A percentile compares a stretch with the other conserved stretches of the same genome.
Evolutionary conservation across 2,329 filamentous ascomycete species (phyloP).

Genomic region (Colletotrichum euphorbiae): DNA sequence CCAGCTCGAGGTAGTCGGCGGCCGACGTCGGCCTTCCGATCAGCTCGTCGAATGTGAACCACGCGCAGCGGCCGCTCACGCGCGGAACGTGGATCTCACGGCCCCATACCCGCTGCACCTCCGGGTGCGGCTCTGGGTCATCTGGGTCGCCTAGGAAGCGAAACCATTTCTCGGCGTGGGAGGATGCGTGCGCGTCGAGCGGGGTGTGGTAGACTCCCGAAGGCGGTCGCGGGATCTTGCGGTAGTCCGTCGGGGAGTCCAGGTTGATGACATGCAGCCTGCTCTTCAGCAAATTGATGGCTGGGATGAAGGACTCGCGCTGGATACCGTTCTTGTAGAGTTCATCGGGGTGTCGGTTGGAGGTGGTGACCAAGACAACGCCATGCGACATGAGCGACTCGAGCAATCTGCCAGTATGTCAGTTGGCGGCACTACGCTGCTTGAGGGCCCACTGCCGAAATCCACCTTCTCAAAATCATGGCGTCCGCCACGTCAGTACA

Average conservation of each 20-base stretch:
- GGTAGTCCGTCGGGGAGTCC: constrained; percentile 95
- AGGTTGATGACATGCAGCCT: constrained; percentile 92
- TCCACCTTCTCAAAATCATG: constrained; percentile 88
- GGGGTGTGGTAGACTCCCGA: constrained; percentile 95
- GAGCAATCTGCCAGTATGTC: constrained; percentile 68
- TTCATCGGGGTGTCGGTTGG: constrained; percentile 95
- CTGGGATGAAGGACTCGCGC: constrained; percentile 92
- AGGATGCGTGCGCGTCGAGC: constrained; percentile 79
- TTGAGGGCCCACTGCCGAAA: background rate
- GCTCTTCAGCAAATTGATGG: constrained; percentile 89
- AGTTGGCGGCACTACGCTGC: background rate
- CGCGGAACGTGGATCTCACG: constrained; percentile 87
- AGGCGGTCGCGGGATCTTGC: constrained; percentile 92
- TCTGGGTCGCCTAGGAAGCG: constrained; percentile 89
- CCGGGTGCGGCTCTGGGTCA: constrained; percentile 78
- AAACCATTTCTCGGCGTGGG: constrained; percentile 96
- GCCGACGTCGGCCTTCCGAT: constrained; percentile 90
- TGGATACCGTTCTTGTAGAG: constrained; percentile 99
- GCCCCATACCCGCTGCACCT: constrained; percentile 90
- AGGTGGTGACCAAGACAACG: constrained; percentile 95
- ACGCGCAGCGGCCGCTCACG: constrained; percentile 88
- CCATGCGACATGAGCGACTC: constrained; percentile 95
- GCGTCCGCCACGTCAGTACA: constrained; percentile 98
- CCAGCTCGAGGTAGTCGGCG: constrained; percentile 94
- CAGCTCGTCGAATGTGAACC: constrained; percentile 93